Percentiles rank a stretch among this genome's conserved stretches.
Evolutionary conservation across 2,329 filamentous ascomycete genomes (phyloP).

Genomic region (Thelonectria discophora): DNA sequence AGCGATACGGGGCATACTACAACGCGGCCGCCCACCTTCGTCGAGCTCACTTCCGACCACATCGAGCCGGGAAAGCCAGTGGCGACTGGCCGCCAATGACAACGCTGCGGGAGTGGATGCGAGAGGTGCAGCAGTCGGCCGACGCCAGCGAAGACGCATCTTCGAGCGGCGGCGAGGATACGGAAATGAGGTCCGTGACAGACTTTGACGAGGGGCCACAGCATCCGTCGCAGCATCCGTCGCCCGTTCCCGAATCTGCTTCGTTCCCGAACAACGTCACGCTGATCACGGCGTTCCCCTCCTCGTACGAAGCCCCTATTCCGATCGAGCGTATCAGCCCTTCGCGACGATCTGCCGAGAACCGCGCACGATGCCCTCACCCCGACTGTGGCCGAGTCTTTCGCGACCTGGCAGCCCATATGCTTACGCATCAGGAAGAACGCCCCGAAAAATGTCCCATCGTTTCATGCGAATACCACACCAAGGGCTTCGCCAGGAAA

Average conservation of each 20-base stretch:
- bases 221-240: slow-evolving; percentile 25
- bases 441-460: slow-evolving; percentile 97
- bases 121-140: slow-evolving; percentile 63
- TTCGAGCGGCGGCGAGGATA: slow-evolving; percentile 62
- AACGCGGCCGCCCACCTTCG: slow-evolving; percentile 67
- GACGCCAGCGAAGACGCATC: slow-evolving; percentile 57
- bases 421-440: slow-evolving; percentile 94
- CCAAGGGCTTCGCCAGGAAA: slow-evolving; percentile 93
- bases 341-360: slow-evolving; percentile 47
- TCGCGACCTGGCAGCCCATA: slow-evolving; percentile 81
- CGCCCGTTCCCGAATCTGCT: slow-evolving; percentile 27
- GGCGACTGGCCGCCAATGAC: slow-evolving; percentile 68
- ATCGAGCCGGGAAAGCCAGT: slow-evolving; percentile 64
- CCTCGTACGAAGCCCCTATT: slow-evolving; percentile 39
- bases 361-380: slow-evolving; percentile 62
- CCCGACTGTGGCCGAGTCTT: slow-evolving; percentile 67
- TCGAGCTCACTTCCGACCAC: slow-evolving; percentile 65
- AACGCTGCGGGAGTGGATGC: slow-evolving; percentile 68
- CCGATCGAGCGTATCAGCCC: slow-evolving; percentile 42
- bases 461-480: slow-evolving; percentile 89
- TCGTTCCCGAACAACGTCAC: slow-evolving; percentile 16
- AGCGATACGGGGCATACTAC: slow-evolving; percentile 67
- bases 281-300: slow-evolving; percentile 12
- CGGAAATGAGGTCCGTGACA: slow-evolving; percentile 45
- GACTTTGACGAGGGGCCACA: slow-evolving; percentile 29